These are phyloP conservation scores for Cutaneotrichosporon cavernicola DNA, from an alignment of 1,284 basidiomycete genomes.

Conservation along the genomic window DNA sequence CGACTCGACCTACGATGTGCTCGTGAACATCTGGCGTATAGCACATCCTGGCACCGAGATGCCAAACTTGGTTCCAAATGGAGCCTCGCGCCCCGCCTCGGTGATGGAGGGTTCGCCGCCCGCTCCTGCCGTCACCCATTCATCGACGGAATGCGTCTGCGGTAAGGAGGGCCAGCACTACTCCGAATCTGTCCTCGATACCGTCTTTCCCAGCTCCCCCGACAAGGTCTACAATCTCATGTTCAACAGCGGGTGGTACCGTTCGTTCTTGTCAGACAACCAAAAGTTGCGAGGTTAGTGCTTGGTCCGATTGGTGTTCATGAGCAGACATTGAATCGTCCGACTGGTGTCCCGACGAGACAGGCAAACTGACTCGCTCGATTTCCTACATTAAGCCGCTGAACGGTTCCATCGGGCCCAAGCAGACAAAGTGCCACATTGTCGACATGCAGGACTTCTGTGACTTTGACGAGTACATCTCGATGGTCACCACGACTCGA, in stretches of 20 bases:
- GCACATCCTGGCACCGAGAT: constrained; percentile 70
- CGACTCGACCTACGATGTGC: constrained; percentile 94
- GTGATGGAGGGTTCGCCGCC: constrained; percentile 26
- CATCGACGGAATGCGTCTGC: constrained; percentile 70
- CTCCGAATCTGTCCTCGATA: constrained; percentile 71
- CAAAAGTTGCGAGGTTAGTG: constrained; percentile 83
- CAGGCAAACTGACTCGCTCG: constrained; percentile 72
- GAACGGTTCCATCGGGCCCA: constrained; percentile 82
- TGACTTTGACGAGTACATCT: constrained; percentile 81
- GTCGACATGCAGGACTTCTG: constrained; percentile 76
- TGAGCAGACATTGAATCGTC: constrained; percentile 80
- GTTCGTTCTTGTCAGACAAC: constrained; percentile 82
- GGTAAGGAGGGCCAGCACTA: constrained; percentile 71
- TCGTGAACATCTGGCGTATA: constrained; percentile 92
- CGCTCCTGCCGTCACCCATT: constrained; percentile 13
- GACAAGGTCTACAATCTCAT: constrained; percentile 95
- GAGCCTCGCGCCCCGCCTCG: constrained; percentile 36
- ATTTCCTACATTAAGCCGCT: constrained; percentile 97
- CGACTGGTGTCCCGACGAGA: constrained; percentile 77
- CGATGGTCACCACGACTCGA: constrained; percentile 81
- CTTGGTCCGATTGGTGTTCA: constrained; percentile 2
- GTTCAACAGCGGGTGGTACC: constrained; percentile 94
- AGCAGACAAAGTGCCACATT: constrained; percentile 91
- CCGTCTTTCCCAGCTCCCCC: constrained; percentile 79
- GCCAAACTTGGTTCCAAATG: constrained; percentile 14